Base-by-base conservation (phyloP, 495 filamentous ascomycete genomes). In the Amphirosellinia nigrospora region DNA sequence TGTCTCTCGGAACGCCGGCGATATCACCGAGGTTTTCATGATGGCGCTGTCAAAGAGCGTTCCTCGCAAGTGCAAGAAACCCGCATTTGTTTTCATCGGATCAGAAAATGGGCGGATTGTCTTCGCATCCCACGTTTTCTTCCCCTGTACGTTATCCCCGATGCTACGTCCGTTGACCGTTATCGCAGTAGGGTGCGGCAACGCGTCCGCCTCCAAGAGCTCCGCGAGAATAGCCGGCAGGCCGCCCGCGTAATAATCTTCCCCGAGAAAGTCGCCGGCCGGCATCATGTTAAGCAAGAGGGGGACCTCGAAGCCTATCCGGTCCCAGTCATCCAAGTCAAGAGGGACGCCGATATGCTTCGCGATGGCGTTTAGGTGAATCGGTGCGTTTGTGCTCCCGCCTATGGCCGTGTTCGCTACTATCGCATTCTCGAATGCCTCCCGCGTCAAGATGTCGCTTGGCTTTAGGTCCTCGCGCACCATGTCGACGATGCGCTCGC, bases 21-120 rank as follows among this genome's bases (percentile, higher is more conserved):
- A 86, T 55, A 88, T 86, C 21, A 86, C 86, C 41, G 82, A 87
- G 1, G 84, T 88, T 72, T 88, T 87, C 85, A 88, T 87, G 68
- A 88, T 87, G 4, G 86, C 86, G 0, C 84, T 86, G 28, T 86
- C 77, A 68, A 88, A 88, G 3, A 88, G 72, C 32, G 75, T 86
- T 8, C 86, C 85, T 63, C 79, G 79, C 34, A 88, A 77, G 66
- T 87, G 84, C 9, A 84, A 68, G 62, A 88, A 86, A 0, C 85
- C 85, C 6, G 85, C 86, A 65, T 86, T 79, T 5, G 75, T 69
- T 74, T 84, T 78, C 30, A 88, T 72, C 0, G 86, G 85, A 9
- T 86, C 76, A 26, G 77, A 72, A 66, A 82, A 86, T 9, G 79
- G 70, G 45, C 78, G 77, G 70, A 88, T 87, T 8, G 82, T 79